Conservation (phyloP, 345 rosid genomes). For the Moringa oleifera region DNA sequence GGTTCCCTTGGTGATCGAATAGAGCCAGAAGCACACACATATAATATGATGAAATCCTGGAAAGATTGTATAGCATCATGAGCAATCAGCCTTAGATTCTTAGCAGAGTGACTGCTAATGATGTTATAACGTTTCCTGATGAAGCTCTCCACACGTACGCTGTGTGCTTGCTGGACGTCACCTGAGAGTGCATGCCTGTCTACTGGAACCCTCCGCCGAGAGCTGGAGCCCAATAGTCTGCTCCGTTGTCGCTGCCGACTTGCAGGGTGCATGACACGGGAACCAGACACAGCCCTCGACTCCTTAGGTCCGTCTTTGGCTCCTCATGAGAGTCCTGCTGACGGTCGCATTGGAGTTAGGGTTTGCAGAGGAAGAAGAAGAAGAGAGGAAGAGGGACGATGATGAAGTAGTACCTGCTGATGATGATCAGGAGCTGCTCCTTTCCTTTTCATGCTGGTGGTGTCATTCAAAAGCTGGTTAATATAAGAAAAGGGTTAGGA, state of each 20-base stretch:
- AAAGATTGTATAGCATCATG: slow-evolving; percentile 86
- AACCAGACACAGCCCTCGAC: slow-evolving; percentile 93
- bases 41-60: background rate
- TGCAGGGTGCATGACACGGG: slow-evolving; percentile 85
- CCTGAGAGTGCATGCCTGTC: slow-evolving; percentile 8
- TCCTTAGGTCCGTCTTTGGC: slow-evolving; percentile 65
- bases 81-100: slow-evolving; percentile 95
- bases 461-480: slow-evolving; percentile 54
- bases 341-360: too few species aligned
- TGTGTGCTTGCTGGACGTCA: slow-evolving; percentile 8
- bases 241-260: slow-evolving; percentile 84
- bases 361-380: too few species aligned
- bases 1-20: too few species aligned
- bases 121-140: slow-evolving; percentile 61
- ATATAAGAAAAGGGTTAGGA: background rate
- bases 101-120: slow-evolving; percentile 97
- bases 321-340: slow-evolving; percentile 42
- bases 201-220: slow-evolving; percentile 53
- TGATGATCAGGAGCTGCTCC: slow-evolving; percentile 42
- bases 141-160: slow-evolving; percentile 11
- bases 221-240: slow-evolving; percentile 94
- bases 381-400: background rate
- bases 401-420: slow-evolving; percentile 24
- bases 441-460: slow-evolving; percentile 58
- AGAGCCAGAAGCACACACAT: background rate